Evolutionary conservation across 306 rosid genomes (phyloP), one percentile per base, ranked within the genome.

Genomic region (Begonia peltatifolia): DNA sequence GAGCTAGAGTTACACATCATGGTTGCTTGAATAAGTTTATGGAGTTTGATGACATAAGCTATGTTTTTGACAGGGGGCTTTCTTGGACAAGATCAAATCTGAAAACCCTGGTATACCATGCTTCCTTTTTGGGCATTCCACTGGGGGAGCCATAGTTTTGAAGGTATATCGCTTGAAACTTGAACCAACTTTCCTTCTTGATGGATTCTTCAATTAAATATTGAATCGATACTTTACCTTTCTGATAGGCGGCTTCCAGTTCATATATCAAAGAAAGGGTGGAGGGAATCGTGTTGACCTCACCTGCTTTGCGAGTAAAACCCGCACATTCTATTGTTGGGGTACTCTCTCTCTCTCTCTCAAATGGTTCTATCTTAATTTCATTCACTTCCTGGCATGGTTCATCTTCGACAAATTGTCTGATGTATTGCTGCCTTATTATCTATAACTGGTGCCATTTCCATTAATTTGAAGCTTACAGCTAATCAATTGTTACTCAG

Each of bases 61-160:
- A 1, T 41, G 23, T 2, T 9, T 52, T 12, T 9, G 64, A 66
- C 74, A 92, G 99, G 89, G 84, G 30, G 81, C 87, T 57, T 86
- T 92, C 83, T 62, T 92, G 73, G 94, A 83, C 53, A 92, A 81
- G 71, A 76, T 86, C 48, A 81, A 65, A 69, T 66, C 74, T 9
- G 99, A 92, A 62, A 86, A 92, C 79, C 94, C 93, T 62, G 99
- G 80, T 47, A 59, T 79, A 16, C 99, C 99, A 6, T 86, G 96
- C 78, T 92, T 92, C 68, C 99, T 92, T 57, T 92, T 86, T 57
- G 99, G 99, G 47, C 99, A 92, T 61, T 92, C 99, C 51, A 86
- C 99, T n/a, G 99, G 99, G 23, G 99, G 99, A 14, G 95, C 96
- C 51, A 93, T 83, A 56, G 96, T 92, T 67, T 75, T 92, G 75